Base-by-base conservation (phyloP, 768 basidiomycete species). In the Boletus rubropictus region DNA sequence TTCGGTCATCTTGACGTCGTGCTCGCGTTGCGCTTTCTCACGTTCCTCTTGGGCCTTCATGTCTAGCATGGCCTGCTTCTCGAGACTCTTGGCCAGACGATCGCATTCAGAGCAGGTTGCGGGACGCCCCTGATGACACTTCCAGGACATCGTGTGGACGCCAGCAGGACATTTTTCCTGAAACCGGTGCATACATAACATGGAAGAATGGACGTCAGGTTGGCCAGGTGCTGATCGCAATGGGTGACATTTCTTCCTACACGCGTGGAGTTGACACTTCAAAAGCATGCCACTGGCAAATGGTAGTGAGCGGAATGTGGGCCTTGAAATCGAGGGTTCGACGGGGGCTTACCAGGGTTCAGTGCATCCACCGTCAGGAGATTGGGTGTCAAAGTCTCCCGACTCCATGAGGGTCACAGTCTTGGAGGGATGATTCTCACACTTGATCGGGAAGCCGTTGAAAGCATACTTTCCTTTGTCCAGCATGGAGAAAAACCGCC, bases 281-380 rank as follows among this genome's bases (percentile, higher is more conserved):
- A 62, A 40, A 2, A 57, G 38, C 7, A 41, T 7, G 4, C 52
- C 57, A 6, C 60, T 62, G 15, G 8, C 10, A 21, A n/a, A 37
- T 25, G 1, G 7, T 8, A 4, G 17, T 48, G 15, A 55, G 46
- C 5, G 31, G 42, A 20, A 24, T 5, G n/a, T 25, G 17, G 6
- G 14, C 5, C 1, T 10, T 1, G 4, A 17, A 32, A 21, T 14
- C 20, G 3, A 28, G 15, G 4, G 29, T 8, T 27, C 20, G 41
- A 35, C 0, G 22, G n/a, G n/a, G 12, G 57, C 71, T 40, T 62
- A 84, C 85, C 84, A 86, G 33, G 74, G 71, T 47, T 75, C 70
- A 2, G 55, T 64, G 47, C 84, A 86, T 2, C 84, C 84, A 4
- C 84, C 84, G 34, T 84, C 82, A 0, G 84, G 84, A 50, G 71